Percentiles rank a stretch among this genome's conserved stretches.
Conservation (phyloP, 2,329 filamentous ascomycete species). For the Colletotrichum acutatum region DNA sequence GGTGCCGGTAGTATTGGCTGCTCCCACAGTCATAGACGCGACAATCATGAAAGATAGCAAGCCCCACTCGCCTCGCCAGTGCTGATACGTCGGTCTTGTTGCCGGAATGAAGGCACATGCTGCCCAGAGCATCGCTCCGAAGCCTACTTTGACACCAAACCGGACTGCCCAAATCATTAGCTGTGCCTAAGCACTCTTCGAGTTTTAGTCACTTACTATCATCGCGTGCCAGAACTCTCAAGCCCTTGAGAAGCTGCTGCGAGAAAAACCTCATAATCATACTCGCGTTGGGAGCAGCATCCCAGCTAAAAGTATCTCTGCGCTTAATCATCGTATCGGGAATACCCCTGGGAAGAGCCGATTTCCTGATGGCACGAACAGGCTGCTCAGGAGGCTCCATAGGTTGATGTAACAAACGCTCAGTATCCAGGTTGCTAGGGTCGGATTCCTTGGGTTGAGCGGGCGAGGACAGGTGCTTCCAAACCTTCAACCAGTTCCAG, state of each 20-base stretch:
- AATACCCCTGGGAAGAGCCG: constrained; percentile 66
- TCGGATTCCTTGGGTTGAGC: constrained; percentile 21
- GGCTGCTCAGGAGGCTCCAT: constrained; percentile 42
- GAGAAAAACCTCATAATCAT: constrained; percentile 56
- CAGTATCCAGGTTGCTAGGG: constrained; percentile 54
- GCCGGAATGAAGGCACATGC: constrained; percentile 85
- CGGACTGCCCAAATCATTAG: constrained; percentile 52
- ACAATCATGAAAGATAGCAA: constrained; percentile 98
- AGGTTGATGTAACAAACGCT: constrained; percentile 49
- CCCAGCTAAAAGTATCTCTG: constrained; percentile 67
- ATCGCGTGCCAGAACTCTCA: constrained; percentile 63
- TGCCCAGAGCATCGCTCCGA: constrained; percentile 89
- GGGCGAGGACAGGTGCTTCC: constrained; percentile 55
- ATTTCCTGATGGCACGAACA: constrained; percentile 61
- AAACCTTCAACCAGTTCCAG: constrained; percentile 91
- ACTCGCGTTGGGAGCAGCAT: constrained; percentile 61
- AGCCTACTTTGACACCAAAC: constrained; percentile 93
- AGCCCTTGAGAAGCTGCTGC: constrained; percentile 55
- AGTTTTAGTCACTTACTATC: constrained; percentile 56
- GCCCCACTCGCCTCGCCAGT: constrained; percentile 97
- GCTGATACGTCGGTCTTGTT: constrained; percentile 83
- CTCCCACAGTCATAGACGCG: constrained; percentile 96
- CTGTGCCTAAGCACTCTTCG: not conserved
- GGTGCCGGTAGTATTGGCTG: constrained; percentile 91
- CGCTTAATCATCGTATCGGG: constrained; percentile 62